Conservation (phyloP, 129 eudicot genomes). For the Helianthus tuberosus region DNA sequence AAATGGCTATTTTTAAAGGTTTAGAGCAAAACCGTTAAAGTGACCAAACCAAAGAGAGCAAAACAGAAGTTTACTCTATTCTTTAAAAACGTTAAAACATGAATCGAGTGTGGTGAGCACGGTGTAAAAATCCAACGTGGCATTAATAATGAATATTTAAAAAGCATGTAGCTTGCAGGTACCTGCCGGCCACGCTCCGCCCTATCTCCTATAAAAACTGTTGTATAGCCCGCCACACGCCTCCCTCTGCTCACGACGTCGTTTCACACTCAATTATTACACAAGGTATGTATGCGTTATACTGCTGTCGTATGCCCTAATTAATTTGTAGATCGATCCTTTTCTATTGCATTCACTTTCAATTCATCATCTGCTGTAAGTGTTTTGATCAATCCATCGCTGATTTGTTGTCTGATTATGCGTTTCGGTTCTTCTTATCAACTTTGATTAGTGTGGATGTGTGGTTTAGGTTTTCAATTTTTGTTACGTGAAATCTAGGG, state of each 20-base stretch:
- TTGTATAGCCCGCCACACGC: slow-evolving; percentile 39
- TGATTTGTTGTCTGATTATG: slow-evolving; percentile 4
- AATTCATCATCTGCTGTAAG: slow-evolving; percentile 22
- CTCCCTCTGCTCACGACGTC: slow-evolving; percentile 26
- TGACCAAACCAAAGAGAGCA: no score
- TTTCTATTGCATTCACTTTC: neutral
- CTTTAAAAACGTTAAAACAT: no score
- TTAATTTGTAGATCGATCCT: slow-evolving; percentile 18
- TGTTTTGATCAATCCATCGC: neutral
- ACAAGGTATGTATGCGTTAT: slow-evolving; percentile 8
- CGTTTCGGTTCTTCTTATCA: neutral
- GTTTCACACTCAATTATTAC: slow-evolving; percentile 22
- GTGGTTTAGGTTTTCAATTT: no score
- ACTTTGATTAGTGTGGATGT: neutral
- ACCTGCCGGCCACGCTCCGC: slow-evolving; percentile 38
- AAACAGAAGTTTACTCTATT: no score
- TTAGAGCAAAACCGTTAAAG: no score
- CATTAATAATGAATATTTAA: slow-evolving; percentile 10
- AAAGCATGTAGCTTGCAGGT: slow-evolving; percentile 9
- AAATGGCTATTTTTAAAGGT: no score
- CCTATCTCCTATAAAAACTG: slow-evolving; percentile 9
- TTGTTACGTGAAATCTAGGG: neutral
- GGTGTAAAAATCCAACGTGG: slow-evolving; percentile 22
- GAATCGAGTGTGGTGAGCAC: neutral
- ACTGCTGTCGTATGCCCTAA: neutral